phyloP scores from a whole-genome alignment of 225 moss, liverwort and hornwort species.

The Ulota crispa region DNA sequence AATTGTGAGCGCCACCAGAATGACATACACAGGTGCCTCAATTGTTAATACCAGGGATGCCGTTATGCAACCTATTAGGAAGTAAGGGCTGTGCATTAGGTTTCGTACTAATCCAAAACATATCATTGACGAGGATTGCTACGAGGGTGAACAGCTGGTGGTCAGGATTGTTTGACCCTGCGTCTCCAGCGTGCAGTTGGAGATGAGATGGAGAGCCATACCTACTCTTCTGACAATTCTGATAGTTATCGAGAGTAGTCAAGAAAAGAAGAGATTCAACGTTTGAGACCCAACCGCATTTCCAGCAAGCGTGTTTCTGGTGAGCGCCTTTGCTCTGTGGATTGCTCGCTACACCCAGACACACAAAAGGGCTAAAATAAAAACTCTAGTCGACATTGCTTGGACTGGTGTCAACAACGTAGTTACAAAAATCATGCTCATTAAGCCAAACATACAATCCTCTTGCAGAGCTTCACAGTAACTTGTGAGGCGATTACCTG shows the following conservation, averaged over 20 bases:
- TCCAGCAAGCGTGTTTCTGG: conserved; percentile 74
- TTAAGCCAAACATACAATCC: conserved; percentile 11
- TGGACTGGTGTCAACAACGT: conserved; percentile 12
- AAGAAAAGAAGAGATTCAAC: conserved; percentile 18
- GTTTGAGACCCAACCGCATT: conserved; percentile 69
- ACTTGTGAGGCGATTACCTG: conserved; percentile 16
- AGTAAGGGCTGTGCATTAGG: background rate
- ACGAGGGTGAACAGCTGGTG: background rate
- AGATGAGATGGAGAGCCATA: conserved; percentile 29
- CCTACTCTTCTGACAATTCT: conserved; percentile 27
- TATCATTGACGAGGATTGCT: background rate
- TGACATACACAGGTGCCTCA: background rate
- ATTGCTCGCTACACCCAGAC: conserved; percentile 68
- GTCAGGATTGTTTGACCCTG: background rate
- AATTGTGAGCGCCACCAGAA: background rate
- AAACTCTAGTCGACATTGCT: conserved; percentile 23
- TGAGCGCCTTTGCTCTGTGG: conserved; percentile 67
- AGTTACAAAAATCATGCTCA: conserved; percentile 21
- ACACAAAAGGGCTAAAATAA: conserved; percentile 57
- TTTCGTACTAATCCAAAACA: background rate
- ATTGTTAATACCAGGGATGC: background rate
- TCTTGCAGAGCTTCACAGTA: background rate
- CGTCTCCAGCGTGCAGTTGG: conserved; percentile 20
- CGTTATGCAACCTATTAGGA: background rate
- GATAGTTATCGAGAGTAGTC: conserved; percentile 20